Conservation (phyloP, 2,329 filamentous ascomycete genomes). For the Colletotrichum sp. region DNA sequence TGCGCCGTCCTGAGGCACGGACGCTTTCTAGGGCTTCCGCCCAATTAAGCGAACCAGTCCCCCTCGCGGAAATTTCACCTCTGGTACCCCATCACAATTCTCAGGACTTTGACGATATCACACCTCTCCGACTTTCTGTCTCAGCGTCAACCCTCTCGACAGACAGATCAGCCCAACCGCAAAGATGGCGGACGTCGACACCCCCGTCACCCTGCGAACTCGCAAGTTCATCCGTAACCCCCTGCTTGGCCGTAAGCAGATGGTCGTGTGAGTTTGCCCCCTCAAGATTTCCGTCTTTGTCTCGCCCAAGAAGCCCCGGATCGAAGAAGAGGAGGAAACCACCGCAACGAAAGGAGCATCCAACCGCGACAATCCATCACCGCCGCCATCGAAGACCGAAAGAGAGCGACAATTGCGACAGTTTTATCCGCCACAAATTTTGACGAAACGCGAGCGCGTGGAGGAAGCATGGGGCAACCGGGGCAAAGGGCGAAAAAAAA, state of each 20-base stretch:
- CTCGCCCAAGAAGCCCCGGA: neutral
- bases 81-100: conserved; percentile 16
- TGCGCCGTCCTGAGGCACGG: neutral
- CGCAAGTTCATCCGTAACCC: conserved; percentile 99
- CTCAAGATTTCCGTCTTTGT: neutral
- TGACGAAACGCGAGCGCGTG: neutral
- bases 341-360: neutral
- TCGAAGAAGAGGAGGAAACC: neutral
- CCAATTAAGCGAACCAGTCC: conserved; percentile 42
- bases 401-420: neutral
- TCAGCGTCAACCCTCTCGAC: conserved; percentile 23
- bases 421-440: neutral
- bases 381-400: neutral
- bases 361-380: neutral
- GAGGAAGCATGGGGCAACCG: neutral
- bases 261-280: conserved; percentile 88
- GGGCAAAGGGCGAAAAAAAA: neutral
- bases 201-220: conserved; percentile 86
- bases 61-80: conserved; percentile 20
- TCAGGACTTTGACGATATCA: conserved; percentile 17
- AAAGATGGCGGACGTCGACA: conserved; percentile 88
- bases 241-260: conserved; percentile 98
- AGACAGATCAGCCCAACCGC: conserved; percentile 44
- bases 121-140: conserved; percentile 21
- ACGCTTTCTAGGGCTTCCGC: conserved; percentile 48